These are phyloP conservation scores for Tubosaeta sp. DNA, from an alignment of 768 basidiomycete genomes.

Conservation along the genomic window DNA sequence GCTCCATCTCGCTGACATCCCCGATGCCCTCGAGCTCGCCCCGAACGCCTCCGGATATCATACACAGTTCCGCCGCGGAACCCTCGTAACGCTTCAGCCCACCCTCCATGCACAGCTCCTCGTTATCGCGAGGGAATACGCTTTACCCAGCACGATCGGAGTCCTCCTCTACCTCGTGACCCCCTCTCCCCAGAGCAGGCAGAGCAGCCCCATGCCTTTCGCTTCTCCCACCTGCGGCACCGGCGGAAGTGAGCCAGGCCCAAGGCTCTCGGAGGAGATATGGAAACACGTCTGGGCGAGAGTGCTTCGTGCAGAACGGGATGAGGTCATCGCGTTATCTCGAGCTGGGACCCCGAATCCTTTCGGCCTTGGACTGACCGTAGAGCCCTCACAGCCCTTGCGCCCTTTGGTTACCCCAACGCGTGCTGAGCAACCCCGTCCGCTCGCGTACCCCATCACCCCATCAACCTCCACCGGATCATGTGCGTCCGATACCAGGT, in stretches of 20 bases:
- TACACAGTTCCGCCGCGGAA: constrained; percentile 75
- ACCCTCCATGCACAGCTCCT: constrained; percentile 78
- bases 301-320: constrained; percentile 60
- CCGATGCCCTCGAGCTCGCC: constrained; percentile 40
- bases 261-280: constrained; percentile 79
- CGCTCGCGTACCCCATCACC: constrained; percentile 30
- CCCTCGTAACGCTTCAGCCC: constrained; percentile 81
- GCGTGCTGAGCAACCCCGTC: constrained; percentile 37
- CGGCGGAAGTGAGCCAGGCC: constrained; percentile 59
- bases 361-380: constrained; percentile 42
- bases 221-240: constrained; percentile 23
- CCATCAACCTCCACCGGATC: constrained; percentile 49
- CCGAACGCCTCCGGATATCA: constrained; percentile 70
- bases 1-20: constrained; percentile 46
- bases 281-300: constrained; percentile 86
- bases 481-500: constrained; percentile 45
- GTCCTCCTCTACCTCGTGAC: constrained; percentile 78
- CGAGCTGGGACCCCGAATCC: constrained; percentile 36
- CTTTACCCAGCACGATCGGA: constrained; percentile 81
- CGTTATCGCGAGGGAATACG: constrained; percentile 92
- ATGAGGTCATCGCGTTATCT: constrained; percentile 32
- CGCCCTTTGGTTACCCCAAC: constrained; percentile 48
- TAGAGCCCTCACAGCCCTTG: constrained; percentile 34
- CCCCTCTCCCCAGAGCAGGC: constrained; percentile 23
- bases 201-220: constrained; percentile 14